phyloP scores from a whole-genome alignment of 164 flowering plant genomes.

The Kalanchoe fedtschenkoi region DNA sequence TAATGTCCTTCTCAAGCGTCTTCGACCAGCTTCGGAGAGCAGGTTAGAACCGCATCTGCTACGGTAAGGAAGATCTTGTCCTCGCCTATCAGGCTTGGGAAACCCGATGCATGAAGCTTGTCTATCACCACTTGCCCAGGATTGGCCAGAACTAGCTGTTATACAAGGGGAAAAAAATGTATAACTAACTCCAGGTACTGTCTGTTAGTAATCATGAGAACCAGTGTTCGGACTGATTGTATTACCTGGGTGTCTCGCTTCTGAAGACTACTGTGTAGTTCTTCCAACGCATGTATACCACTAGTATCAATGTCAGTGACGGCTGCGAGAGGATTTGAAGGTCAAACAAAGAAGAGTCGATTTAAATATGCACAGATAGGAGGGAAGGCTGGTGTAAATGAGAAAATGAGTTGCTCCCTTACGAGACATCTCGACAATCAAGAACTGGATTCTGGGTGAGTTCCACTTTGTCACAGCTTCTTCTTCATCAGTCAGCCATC shows the following conservation, averaged over 20 bases:
- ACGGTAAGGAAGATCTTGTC: slow-evolving; percentile 78
- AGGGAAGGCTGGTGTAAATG: not conserved
- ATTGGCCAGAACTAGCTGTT: slow-evolving; percentile 73
- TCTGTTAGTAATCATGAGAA: no score
- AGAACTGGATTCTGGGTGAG: slow-evolving; percentile 31
- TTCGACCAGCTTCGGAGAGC: slow-evolving; percentile 42
- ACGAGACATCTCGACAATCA: slow-evolving; percentile 85
- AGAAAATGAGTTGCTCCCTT: slow-evolving; percentile 13
- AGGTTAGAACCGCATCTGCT: slow-evolving; percentile 62
- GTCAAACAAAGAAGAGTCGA: not conserved
- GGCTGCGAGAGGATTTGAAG: slow-evolving; percentile 30
- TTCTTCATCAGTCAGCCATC: slow-evolving; percentile 72
- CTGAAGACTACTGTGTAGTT: slow-evolving; percentile 41
- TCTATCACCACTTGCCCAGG: slow-evolving; percentile 77
- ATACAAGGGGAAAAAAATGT: no score
- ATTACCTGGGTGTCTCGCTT: slow-evolving; percentile 56
- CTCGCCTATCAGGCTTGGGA: slow-evolving; percentile 42
- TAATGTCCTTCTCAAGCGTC: no score
- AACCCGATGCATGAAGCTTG: slow-evolving; percentile 66
- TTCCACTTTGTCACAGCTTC: slow-evolving; percentile 12
- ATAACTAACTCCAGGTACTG: no score
- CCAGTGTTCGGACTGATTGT: not conserved
- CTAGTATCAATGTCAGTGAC: slow-evolving; percentile 88
- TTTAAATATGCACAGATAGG: no score
- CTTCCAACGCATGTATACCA: slow-evolving; percentile 78